These are phyloP conservation scores for Fusarium hainanense DNA, from an alignment of 2,329 filamentous ascomycete genomes.

Conservation along the genomic window DNA sequence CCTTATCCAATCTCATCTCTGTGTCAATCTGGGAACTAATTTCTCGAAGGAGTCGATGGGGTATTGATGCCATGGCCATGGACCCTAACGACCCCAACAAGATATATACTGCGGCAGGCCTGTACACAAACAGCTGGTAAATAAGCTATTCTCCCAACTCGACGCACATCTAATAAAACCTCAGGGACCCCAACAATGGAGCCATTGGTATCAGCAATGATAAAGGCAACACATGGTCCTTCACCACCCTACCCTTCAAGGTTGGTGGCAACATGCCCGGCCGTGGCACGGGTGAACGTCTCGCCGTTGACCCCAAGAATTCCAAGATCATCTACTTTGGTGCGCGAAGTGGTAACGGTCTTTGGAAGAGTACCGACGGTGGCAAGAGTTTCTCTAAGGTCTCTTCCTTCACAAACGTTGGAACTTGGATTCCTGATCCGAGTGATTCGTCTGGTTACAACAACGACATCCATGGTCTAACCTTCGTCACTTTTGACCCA, in stretches of 20 bases:
- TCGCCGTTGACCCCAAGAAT: slow-evolving; percentile 68
- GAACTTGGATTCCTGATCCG: slow-evolving; percentile 60
- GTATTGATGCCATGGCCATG: slow-evolving; percentile 66
- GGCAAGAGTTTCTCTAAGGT: slow-evolving; percentile 66
- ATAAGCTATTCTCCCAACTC: accelerated
- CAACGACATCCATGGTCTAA: slow-evolving; percentile 58
- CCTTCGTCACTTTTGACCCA: slow-evolving; percentile 66
- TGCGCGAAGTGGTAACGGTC: slow-evolving; percentile 66
- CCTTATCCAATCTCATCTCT: too few relatives aligned
- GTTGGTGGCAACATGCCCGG: slow-evolving; percentile 72
- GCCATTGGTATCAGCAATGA: slow-evolving; percentile 66
- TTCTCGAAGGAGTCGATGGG: slow-evolving; percentile 53
- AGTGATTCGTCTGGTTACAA: slow-evolving; percentile 58
- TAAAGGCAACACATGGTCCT: slow-evolving; percentile 63
- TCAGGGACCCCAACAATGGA: slow-evolving; percentile 64
- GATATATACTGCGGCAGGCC: slow-evolving; percentile 65
- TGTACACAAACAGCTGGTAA: slow-evolving; percentile 67
- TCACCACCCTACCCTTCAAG: slow-evolving; percentile 65
- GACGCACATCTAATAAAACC: accelerated
- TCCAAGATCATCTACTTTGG: slow-evolving; percentile 68
- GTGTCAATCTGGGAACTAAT: too few relatives aligned
- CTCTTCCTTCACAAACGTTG: slow-evolving; percentile 61
- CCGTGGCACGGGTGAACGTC: slow-evolving; percentile 67
- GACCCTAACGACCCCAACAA: slow-evolving; percentile 64
- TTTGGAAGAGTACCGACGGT: slow-evolving; percentile 68